These are phyloP conservation scores for Paracorniculantispora psalliotae DNA, from an alignment of 2,329 filamentous ascomycete species.

Conservation along the genomic window DNA sequence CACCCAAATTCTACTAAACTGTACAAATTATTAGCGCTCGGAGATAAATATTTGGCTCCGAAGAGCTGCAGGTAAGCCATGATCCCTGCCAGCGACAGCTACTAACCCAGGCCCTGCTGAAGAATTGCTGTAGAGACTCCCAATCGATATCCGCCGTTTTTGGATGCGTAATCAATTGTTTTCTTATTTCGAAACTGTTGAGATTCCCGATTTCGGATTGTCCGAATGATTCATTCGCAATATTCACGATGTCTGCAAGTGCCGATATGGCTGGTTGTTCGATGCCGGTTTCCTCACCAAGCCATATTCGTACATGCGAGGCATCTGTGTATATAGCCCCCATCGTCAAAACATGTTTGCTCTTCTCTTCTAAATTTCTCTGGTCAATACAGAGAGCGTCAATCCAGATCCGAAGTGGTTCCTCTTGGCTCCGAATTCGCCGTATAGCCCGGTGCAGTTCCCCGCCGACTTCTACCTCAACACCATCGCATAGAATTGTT, in stretches of 20 bases:
- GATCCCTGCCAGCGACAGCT: too few species aligned
- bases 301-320: constrained; percentile 11
- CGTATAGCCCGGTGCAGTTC: constrained; percentile 14
- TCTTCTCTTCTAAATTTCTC: constrained; percentile 11
- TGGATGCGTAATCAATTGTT: neutral
- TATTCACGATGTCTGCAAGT: neutral
- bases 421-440: neutral
- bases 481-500: constrained; percentile 10
- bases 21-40: neutral
- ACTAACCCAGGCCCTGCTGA: neutral
- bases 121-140: neutral
- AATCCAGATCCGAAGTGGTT: constrained; percentile 7
- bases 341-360: constrained; percentile 17
- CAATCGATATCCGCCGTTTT: neutral
- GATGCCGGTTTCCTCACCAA: constrained; percentile 14
- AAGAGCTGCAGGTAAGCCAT: too few species aligned
- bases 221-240: neutral
- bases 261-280: neutral
- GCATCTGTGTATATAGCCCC: constrained; percentile 12
- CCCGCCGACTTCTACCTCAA: constrained; percentile 7
- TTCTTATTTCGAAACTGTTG: neutral
- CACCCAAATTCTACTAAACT: constrained; percentile 17
- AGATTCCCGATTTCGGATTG: neutral
- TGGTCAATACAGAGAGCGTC: constrained; percentile 18
- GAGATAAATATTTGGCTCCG: too few species aligned